Evolutionary conservation across 108 stramenopile genomes (phyloP).

Genomic region (Seminavis robusta): DNA sequence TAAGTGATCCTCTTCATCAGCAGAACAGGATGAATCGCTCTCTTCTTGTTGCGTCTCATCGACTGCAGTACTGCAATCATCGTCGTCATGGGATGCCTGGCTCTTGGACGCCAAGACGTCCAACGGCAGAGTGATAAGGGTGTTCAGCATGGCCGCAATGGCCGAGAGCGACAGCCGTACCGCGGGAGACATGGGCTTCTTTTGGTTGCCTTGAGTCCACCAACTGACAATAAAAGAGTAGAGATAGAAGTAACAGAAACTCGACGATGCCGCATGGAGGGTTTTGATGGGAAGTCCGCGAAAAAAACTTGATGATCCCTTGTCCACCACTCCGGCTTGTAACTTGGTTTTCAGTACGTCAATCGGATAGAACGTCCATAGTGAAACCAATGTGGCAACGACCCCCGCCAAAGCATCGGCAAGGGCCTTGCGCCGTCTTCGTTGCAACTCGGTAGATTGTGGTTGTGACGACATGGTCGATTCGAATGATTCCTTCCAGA

Average conservation of each 20-base stretch:
- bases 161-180: conserved; percentile 73
- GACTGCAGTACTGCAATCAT: no score
- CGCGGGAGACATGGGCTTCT: not conserved
- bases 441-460: no score
- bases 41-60: no score
- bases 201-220: conserved; percentile 23
- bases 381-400: conserved; percentile 72
- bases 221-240: conserved; percentile 66
- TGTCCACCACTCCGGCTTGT: conserved; percentile 45
- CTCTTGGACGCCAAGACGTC: conserved; percentile 82
- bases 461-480: no score
- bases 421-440: conserved; percentile 50
- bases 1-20: conserved; percentile 27
- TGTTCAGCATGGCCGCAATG: conserved; percentile 84
- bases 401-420: conserved; percentile 85
- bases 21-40: no score
- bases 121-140: conserved; percentile 82
- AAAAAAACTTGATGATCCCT: conserved; percentile 32
- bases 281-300: conserved; percentile 73
- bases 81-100: no score
- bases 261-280: conserved; percentile 74
- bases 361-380: conserved; percentile 86
- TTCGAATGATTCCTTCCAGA: no score
- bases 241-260: conserved; percentile 87
- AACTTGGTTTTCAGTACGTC: conserved; percentile 82